phyloP scores from a whole-genome alignment of 495 filamentous ascomycete genomes.

The Aspergillus olivimuriae region DNA sequence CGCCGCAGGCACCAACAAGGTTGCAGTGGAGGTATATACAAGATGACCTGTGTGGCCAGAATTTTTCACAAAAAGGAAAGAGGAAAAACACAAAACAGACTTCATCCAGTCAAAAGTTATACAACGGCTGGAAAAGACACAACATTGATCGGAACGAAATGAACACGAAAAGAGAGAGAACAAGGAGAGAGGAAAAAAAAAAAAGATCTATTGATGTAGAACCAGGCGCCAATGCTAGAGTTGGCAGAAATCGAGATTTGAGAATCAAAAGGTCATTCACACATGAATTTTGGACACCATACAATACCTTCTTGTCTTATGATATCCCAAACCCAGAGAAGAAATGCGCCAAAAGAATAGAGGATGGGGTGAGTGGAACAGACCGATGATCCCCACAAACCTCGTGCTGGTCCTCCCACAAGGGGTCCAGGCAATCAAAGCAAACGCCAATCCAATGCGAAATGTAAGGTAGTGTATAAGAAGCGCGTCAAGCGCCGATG shows the following conservation, averaged over 20 bases:
- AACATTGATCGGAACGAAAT: neutral
- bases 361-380: neutral
- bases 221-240: slow-evolving; percentile 19
- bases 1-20: too few relatives aligned
- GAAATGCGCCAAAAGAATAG: slow-evolving; percentile 6
- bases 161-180: neutral
- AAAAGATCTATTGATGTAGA: slow-evolving; percentile 30
- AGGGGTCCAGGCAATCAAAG: neutral
- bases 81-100: slow-evolving; percentile 2
- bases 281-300: slow-evolving; percentile 16
- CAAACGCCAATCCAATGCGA: slow-evolving; percentile 38
- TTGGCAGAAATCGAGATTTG: slow-evolving; percentile 4
- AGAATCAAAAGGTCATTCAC: slow-evolving; percentile 2
- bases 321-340: slow-evolving; percentile 12
- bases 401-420: neutral
- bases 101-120: neutral
- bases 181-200: slow-evolving; percentile 1
- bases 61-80: slow-evolving; percentile 4
- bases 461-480: slow-evolving; percentile 24
- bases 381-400: neutral
- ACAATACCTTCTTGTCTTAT: slow-evolving; percentile 29
- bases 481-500: slow-evolving; percentile 1
- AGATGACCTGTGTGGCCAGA: slow-evolving; percentile 1
- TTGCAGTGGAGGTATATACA: neutral
- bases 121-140: neutral